A percentile compares a stretch with the other conserved stretches of the same genome.
Evolutionary conservation across 2,329 filamentous ascomycete genomes (phyloP).

Genomic region (Paecilomyces sp.): DNA sequence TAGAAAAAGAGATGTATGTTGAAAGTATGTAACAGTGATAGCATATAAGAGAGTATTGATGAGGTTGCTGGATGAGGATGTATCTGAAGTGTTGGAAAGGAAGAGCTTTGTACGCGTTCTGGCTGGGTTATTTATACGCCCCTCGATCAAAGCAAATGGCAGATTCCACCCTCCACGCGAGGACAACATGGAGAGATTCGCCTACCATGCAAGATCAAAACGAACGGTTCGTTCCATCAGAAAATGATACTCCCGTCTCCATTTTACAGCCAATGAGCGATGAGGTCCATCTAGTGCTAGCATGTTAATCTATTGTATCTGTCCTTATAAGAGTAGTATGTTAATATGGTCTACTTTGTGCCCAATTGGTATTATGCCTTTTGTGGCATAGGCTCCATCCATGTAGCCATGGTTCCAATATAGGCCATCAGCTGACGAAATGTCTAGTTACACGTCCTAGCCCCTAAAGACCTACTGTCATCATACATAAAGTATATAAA

Average conservation of each 20-base stretch:
- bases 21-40: background rate
- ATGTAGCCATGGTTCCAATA: background rate
- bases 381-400: background rate
- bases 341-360: background rate
- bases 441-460: background rate
- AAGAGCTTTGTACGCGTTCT: background rate
- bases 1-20: background rate
- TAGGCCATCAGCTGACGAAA: background rate
- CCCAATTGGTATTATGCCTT: background rate
- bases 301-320: background rate
- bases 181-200: background rate
- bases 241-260: background rate
- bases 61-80: background rate
- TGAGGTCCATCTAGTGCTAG: no score
- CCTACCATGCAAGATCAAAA: background rate
- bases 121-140: background rate
- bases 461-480: background rate
- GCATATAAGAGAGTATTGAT: background rate
- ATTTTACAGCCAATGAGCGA: no score
- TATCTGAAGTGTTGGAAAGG: background rate
- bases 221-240: background rate
- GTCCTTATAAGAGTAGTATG: background rate
- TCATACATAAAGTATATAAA: background rate
- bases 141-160: background rate
- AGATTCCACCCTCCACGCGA: background rate